phyloP scores from a whole-genome alignment of 2,329 filamentous ascomycete genomes.

The Diplocarpon mali region DNA sequence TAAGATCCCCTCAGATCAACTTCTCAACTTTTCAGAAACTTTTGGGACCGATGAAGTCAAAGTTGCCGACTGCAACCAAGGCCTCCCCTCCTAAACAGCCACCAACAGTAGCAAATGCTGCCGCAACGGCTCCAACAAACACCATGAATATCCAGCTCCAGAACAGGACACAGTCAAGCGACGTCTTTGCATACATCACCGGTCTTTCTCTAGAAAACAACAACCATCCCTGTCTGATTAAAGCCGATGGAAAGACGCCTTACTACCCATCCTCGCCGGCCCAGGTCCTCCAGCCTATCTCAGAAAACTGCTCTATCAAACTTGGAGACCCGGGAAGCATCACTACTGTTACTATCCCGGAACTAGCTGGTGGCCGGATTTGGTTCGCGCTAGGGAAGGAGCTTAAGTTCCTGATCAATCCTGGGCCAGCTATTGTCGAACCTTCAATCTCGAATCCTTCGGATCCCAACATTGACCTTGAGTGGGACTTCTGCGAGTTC shows the following conservation, averaged over 20 bases:
- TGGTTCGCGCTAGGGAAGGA: constrained; percentile 56
- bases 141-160: constrained; percentile 50
- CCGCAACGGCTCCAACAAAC: neutral
- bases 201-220: constrained; percentile 51
- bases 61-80: too few relatives aligned
- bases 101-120: too few relatives aligned
- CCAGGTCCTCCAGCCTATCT: constrained; percentile 38
- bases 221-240: constrained; percentile 49
- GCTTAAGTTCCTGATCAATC: constrained; percentile 61
- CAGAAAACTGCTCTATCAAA: constrained; percentile 48
- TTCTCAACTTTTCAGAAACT: too few relatives aligned
- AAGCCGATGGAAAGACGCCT: constrained; percentile 51
- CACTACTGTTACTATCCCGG: constrained; percentile 53
- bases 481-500: constrained; percentile 61
- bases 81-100: too few relatives aligned
- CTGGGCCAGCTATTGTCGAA: constrained; percentile 57
- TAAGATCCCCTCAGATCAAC: too few relatives aligned
- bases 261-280: constrained; percentile 53
- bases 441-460: constrained; percentile 57
- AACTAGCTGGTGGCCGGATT: constrained; percentile 58
- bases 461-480: constrained; percentile 49
- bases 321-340: constrained; percentile 50
- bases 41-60: too few relatives aligned
- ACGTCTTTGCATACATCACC: constrained; percentile 59
- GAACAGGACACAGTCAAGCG: constrained; percentile 52